phyloP scores from a whole-genome alignment of 2,329 filamentous ascomycete species.

The Sporothrix curviconia region DNA sequence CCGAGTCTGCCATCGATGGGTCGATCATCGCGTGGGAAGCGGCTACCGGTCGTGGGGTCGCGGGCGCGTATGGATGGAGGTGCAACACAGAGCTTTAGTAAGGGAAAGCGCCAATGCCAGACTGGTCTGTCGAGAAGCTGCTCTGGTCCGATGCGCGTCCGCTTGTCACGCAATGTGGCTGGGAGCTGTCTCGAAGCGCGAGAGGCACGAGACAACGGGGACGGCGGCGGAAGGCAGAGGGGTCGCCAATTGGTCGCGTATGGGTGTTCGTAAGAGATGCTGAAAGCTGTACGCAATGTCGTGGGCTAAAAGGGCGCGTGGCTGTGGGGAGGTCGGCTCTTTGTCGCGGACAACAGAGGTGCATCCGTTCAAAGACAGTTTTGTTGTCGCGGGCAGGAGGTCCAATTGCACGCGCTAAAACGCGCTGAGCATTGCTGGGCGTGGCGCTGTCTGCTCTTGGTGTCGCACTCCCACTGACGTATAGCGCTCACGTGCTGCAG shows the following conservation, averaged over 20 bases:
- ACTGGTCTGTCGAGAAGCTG: too few species aligned
- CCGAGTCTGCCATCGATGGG: slow-evolving; percentile 9
- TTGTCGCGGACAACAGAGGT: neutral
- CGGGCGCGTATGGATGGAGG: neutral
- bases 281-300: neutral
- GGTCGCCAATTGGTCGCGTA: neutral
- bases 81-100: too few species aligned
- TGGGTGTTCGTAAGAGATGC: neutral
- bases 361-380: neutral
- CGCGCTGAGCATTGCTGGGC: too few species aligned
- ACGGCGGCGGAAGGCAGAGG: too few species aligned
- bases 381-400: neutral
- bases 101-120: too few species aligned
- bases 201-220: neutral
- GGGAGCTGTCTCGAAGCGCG: neutral
- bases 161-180: too few species aligned
- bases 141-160: too few species aligned
- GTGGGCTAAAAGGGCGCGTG: too few species aligned
- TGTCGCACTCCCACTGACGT: slow-evolving; percentile 3
- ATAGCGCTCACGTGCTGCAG: slow-evolving; percentile 7
- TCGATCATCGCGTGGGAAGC: slow-evolving; percentile 7
- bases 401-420: neutral
- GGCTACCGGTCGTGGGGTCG: slow-evolving; percentile 6
- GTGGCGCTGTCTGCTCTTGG: neutral
- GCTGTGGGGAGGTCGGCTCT: too few species aligned